phyloP scores from a whole-genome alignment of 148 eudicot species.

The Salicornia ramosissima region DNA sequence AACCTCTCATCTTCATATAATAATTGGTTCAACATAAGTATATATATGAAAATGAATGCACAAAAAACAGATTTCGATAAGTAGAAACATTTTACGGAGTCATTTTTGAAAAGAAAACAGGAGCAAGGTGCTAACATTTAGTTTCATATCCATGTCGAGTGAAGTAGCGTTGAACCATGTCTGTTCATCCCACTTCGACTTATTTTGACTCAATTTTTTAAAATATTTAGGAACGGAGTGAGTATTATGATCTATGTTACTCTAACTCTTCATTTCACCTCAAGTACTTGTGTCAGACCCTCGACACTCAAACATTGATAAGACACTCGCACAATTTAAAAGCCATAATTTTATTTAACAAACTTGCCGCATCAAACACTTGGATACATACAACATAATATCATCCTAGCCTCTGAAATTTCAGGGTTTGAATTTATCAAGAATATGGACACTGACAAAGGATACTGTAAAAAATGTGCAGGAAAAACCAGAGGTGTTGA shows the following conservation, averaged over 20 bases:
- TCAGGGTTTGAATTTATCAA: background rate
- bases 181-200: no score
- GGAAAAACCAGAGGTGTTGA: constrained; percentile 17
- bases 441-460: background rate
- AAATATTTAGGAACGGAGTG: no score
- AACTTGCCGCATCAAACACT: no score
- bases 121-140: background rate
- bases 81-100: background rate
- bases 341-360: no score
- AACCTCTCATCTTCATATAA: background rate
- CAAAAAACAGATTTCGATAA: background rate
- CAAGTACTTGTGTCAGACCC: no score
- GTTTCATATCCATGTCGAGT: background rate
- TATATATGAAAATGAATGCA: background rate
- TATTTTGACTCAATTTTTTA: no score
- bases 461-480: constrained; percentile 13
- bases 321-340: no score
- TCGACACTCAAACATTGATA: no score
- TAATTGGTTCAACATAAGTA: background rate
- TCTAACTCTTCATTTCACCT: no score
- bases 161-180: background rate
- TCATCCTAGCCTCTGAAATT: background rate
- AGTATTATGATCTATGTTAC: no score
- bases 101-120: background rate
- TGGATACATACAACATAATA: no score